These are phyloP conservation scores for Aspergillus ustus DNA, from an alignment of 2,329 filamentous ascomycete genomes.

Conservation along the genomic window DNA sequence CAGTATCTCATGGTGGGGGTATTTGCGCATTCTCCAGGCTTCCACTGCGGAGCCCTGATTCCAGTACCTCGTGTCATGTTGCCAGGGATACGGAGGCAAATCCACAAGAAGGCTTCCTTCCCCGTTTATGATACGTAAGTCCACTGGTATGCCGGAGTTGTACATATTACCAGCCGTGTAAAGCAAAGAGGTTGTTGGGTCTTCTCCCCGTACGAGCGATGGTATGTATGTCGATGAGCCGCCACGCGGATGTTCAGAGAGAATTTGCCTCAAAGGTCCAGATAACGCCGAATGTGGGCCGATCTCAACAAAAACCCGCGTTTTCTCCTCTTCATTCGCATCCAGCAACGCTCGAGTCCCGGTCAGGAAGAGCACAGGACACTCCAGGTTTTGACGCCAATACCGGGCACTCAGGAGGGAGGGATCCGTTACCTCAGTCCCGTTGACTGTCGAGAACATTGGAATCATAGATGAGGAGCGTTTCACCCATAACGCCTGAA, in stretches of 20 bases:
- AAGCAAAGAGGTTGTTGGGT: slow-evolving; percentile 13
- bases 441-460: slow-evolving; percentile 11
- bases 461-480: slow-evolving; percentile 9
- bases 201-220: not conserved
- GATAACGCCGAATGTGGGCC: slow-evolving; percentile 43
- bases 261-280: slow-evolving; percentile 33
- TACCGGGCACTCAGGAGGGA: not conserved
- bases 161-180: slow-evolving; percentile 23
- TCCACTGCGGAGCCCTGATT: slow-evolving; percentile 21
- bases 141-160: slow-evolving; percentile 5
- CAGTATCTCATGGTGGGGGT: slow-evolving; percentile 30
- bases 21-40: slow-evolving; percentile 24
- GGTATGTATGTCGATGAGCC: not conserved
- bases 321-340: not conserved
- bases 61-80: slow-evolving; percentile 28
- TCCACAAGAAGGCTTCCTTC: slow-evolving; percentile 22
- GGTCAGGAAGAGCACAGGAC: slow-evolving; percentile 21
- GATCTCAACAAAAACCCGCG: slow-evolving; percentile 14
- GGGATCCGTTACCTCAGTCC: not conserved
- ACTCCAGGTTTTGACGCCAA: slow-evolving; percentile 25
- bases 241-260: not conserved
- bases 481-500: not conserved
- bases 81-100: slow-evolving; percentile 31
- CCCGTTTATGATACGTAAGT: not conserved
- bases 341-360: not conserved